These are phyloP conservation scores for Paragyromitra xinjiangensis DNA, from an alignment of 495 filamentous ascomycete species.

Conservation along the genomic window DNA sequence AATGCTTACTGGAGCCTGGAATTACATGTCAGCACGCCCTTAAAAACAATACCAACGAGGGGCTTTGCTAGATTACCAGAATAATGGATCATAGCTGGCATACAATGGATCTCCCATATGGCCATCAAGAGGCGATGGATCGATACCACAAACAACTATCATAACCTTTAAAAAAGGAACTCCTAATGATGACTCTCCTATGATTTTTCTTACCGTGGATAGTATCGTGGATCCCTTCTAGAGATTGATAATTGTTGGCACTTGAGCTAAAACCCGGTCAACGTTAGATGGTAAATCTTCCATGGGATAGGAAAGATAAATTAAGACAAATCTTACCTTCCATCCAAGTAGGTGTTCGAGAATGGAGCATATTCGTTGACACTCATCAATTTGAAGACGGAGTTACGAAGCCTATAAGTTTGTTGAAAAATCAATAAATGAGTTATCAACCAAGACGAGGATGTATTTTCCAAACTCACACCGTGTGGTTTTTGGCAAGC, in stretches of 20 bases:
- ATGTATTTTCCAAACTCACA: background rate
- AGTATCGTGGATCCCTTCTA: slow-evolving; percentile 40
- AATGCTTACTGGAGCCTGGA: slow-evolving; percentile 9
- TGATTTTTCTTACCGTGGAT: slow-evolving; percentile 13
- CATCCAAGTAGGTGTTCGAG: background rate
- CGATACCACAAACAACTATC: slow-evolving; percentile 19
- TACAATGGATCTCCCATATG: slow-evolving; percentile 10
- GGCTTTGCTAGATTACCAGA: slow-evolving; percentile 55
- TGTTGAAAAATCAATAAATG: background rate
- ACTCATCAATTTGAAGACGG: slow-evolving; percentile 13
- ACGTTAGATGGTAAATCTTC: background rate
- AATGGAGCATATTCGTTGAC: background rate
- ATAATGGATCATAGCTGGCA: slow-evolving; percentile 35
- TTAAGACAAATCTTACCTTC: background rate
- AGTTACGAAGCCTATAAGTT: background rate
- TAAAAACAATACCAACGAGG: background rate
- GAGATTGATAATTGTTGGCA: slow-evolving; percentile 14
- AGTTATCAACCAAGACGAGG: background rate
- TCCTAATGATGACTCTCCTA: background rate
- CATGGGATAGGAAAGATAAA: background rate
- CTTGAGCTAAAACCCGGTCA: background rate
- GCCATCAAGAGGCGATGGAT: slow-evolving; percentile 26
- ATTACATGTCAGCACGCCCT: background rate
- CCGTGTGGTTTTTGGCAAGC: background rate
- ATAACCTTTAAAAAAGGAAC: background rate